Base-by-base conservation (phyloP, 1,139 yeast genomes). In the Pichia kudriavzevii region DNA sequence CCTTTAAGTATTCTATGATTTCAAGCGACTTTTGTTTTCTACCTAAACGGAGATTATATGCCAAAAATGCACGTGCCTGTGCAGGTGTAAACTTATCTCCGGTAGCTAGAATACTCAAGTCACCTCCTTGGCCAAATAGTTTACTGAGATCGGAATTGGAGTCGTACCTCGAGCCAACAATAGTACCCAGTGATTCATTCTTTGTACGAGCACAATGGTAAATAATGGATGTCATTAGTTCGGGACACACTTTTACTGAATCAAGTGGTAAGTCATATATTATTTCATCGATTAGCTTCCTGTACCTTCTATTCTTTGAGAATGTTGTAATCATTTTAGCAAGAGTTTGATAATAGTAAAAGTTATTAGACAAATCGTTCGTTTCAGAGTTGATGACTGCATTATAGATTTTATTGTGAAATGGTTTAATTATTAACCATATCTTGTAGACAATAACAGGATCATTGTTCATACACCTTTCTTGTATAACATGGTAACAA, bases 21-120 rank as follows among this genome's bases (percentile, higher is more conserved):
- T 58, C 59, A 32, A 66, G 62, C 1, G 64, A 67, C 28, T 69
- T 66, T 5, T 50, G 50, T 15, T 60, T 55, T 28, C 69, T 69
- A 5, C 61, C 58, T 27, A 64, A 55, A 10, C 51, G 45, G 26
- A 69, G 45, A 38, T 67, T 66, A 37, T 67, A 50, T 19, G 59
- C 45, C 13, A 71, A 45, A 24, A 71, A 44, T 1, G 67, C 56
- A 2, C 63, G 54, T 9, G 69, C 42, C 53, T 60, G 50, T 6
- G 42, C 46, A 6, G 47, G 38, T 4, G 58, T 43, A 30, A 46
- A 48, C 26, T 49, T 38, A 7, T 37, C 39, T 19, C 40, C 43
- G 2, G 35, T 37, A 24, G 37, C 39, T 14, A 40, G 30, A 25
- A 40, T 40, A 10, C 17, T 27, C 9, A 40, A 32, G 28, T 40